These are phyloP conservation scores for Blastomyces percursus DNA, from an alignment of 2,329 filamentous ascomycete genomes.

Conservation along the genomic window DNA sequence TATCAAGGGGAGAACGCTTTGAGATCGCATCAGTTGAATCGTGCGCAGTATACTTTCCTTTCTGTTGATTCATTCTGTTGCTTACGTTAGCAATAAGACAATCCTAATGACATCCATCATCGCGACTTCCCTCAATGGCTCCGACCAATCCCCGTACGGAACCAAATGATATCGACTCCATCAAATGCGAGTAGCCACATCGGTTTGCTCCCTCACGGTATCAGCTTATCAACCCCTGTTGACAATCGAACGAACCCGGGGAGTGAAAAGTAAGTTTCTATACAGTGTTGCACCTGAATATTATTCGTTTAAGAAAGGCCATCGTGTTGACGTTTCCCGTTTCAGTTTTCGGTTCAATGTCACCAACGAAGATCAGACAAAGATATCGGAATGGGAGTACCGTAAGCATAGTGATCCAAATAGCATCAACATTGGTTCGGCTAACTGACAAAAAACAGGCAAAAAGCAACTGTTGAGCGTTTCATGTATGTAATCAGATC, in stretches of 20 bases:
- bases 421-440: background rate
- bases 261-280: conserved; percentile 40
- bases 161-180: too few species aligned
- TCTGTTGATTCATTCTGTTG: conserved; percentile 25
- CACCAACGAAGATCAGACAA: conserved; percentile 94
- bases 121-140: background rate
- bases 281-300: conserved; percentile 15
- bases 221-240: conserved; percentile 18
- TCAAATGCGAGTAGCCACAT: background rate
- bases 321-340: background rate
- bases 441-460: conserved; percentile 29
- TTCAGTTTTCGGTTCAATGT: background rate
- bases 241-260: conserved; percentile 1
- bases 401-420: conserved; percentile 44
- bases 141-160: too few species aligned
- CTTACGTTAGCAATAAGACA: background rate
- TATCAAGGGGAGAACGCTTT: background rate
- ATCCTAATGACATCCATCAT: background rate
- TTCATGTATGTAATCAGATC: conserved; percentile 28
- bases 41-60: background rate
- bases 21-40: conserved; percentile 22
- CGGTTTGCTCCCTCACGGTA: background rate
- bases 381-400: conserved; percentile 97
- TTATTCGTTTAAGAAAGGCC: background rate
- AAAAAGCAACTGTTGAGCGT: conserved; percentile 57